phyloP scores from a whole-genome alignment of 257 asterid genomes.

The Solanum pimpinellifolium region DNA sequence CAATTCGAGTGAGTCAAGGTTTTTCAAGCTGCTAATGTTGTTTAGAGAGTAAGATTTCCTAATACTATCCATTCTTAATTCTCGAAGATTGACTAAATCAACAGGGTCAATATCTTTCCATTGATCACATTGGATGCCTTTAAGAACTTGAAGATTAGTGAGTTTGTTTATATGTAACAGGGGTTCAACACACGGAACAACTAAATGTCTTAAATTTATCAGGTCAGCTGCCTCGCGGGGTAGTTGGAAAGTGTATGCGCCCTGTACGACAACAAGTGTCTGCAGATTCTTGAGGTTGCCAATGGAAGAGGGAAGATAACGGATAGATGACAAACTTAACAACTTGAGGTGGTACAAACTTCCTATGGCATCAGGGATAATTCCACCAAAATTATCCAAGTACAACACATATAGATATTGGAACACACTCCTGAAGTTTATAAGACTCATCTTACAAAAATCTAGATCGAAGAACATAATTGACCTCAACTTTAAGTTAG shows the following conservation, averaged over 20 bases:
- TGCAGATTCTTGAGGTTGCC: not conserved
- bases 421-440: not conserved
- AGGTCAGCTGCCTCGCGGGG: not conserved
- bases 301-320: not conserved
- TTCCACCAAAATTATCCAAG: not conserved
- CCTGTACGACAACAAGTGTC: accelerated
- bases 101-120: no score
- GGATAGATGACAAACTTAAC: accelerated
- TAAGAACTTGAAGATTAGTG: not conserved
- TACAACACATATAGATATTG: not conserved
- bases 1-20: not conserved
- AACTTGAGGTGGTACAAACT: not conserved
- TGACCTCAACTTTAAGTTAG: not conserved
- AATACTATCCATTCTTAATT: accelerated
- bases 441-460: no score
- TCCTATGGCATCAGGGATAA: not conserved
- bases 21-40: not conserved
- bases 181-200: not conserved
- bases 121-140: no score
- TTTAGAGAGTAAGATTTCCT: not conserved
- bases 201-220: not conserved
- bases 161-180: not conserved
- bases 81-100: no score
- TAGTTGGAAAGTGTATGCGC: accelerated
- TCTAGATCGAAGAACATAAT: not conserved